Evolutionary conservation across 495 filamentous ascomycete genomes (phyloP).

Genomic region (Aspergillus bridgeri): DNA sequence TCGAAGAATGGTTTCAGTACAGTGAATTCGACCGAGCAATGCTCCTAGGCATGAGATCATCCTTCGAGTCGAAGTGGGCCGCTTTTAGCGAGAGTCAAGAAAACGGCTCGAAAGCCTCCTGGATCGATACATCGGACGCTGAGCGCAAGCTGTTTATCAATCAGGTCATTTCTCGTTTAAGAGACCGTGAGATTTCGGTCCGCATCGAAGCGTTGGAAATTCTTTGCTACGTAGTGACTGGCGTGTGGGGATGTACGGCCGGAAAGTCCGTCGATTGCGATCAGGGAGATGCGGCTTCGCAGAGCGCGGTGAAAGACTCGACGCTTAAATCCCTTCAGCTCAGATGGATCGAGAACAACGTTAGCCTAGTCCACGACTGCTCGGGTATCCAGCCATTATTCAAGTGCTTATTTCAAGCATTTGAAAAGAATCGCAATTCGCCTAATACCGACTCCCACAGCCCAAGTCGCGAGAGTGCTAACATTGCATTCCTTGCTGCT

Average conservation of each 20-base stretch:
- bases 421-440: conserved; percentile 45
- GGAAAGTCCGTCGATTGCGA: conserved; percentile 38
- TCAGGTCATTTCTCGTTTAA: conserved; percentile 37
- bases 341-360: conserved; percentile 63
- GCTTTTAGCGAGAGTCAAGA: conserved; percentile 38
- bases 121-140: conserved; percentile 49
- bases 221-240: conserved; percentile 74
- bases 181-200: conserved; percentile 48
- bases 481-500: conserved; percentile 33
- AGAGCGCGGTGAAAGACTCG: conserved; percentile 36
- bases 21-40: conserved; percentile 67
- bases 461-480: conserved; percentile 28
- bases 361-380: conserved; percentile 55
- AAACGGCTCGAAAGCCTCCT: conserved; percentile 33
- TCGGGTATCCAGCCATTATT: conserved; percentile 59
- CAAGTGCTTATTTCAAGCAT: conserved; percentile 54
- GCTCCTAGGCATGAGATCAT: conserved; percentile 64
- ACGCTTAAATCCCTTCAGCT: conserved; percentile 59
- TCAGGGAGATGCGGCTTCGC: conserved; percentile 17
- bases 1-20: conserved; percentile 97
- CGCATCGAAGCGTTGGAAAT: conserved; percentile 66
- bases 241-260: conserved; percentile 73
- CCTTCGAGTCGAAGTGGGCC: conserved; percentile 65
- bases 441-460: conserved; percentile 29
- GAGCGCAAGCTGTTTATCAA: conserved; percentile 43